Percentiles rank a stretch among this genome's conserved stretches.
Evolutionary conservation across 2,329 filamentous ascomycete genomes (phyloP).

Genomic region (Lachnellula subtilissima): DNA sequence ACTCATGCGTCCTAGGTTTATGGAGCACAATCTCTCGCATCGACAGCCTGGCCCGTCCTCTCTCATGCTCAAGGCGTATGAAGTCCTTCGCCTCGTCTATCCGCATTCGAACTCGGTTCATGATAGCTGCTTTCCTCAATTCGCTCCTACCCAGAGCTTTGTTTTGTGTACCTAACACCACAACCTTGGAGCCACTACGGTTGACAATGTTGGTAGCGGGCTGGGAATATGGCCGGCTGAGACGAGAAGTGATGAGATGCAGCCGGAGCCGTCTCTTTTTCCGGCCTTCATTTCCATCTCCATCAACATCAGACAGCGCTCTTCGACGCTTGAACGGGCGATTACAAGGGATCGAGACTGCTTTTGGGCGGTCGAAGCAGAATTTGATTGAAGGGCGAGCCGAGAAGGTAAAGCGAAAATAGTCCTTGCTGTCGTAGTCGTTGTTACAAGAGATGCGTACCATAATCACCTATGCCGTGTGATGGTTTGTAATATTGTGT

Average conservation of each 20-base stretch:
- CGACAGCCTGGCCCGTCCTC: slow-evolving; percentile 17
- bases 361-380: slow-evolving; percentile 31
- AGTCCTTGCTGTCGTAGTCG: slow-evolving; percentile 16
- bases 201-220: slow-evolving; percentile 67
- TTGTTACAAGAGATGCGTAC: slow-evolving; percentile 22
- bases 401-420: slow-evolving; percentile 35
- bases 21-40: slow-evolving; percentile 25
- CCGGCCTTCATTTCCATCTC: slow-evolving; percentile 25
- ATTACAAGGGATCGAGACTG: slow-evolving; percentile 14
- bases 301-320: slow-evolving; percentile 32
- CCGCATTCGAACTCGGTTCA: slow-evolving; percentile 54
- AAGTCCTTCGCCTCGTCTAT: slow-evolving; percentile 33
- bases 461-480: slow-evolving; percentile 28
- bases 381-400: slow-evolving; percentile 31
- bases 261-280: slow-evolving; percentile 66
- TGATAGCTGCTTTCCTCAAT: slow-evolving; percentile 60
- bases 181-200: slow-evolving; percentile 44
- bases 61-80: slow-evolving; percentile 23
- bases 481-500: background rate
- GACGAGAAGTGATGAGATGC: slow-evolving; percentile 62
- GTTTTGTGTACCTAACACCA: slow-evolving; percentile 41
- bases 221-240: slow-evolving; percentile 64
- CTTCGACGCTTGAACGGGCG: slow-evolving; percentile 30
- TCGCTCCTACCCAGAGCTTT: slow-evolving; percentile 43
- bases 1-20: slow-evolving; percentile 24